Conservation (phyloP, 495 filamentous ascomycete genomes). For the Talaromyces ruber region DNA sequence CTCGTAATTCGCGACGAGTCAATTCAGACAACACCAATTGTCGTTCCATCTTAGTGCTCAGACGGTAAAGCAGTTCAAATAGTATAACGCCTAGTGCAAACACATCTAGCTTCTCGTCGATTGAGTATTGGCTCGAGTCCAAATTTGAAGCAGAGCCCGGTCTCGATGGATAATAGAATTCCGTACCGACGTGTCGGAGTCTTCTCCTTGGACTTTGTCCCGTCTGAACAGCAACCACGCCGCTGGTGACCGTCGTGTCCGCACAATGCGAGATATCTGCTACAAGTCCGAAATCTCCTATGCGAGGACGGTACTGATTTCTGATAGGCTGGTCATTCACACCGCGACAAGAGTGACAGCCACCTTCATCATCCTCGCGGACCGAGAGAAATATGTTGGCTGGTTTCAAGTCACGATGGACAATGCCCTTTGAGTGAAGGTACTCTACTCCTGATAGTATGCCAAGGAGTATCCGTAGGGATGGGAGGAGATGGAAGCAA, state of each 20-base stretch:
- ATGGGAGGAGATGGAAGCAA: conserved; percentile 40
- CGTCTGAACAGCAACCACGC: neutral
- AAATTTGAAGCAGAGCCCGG: neutral
- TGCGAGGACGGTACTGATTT: conserved; percentile 28
- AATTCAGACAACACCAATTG: conserved; percentile 37
- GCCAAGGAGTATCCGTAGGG: conserved; percentile 32
- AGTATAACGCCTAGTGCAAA: conserved; percentile 47
- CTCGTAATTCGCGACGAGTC: conserved; percentile 18
- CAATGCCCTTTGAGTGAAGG: conserved; percentile 50
- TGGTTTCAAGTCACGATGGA: conserved; percentile 64
- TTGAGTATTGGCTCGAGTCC: conserved; percentile 17
- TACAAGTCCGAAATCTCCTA: conserved; percentile 47
- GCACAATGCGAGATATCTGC: conserved; percentile 41
- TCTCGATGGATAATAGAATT: conserved; percentile 36
- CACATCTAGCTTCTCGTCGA: conserved; percentile 45
- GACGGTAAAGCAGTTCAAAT: conserved; percentile 41
- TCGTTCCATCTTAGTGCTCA: conserved; percentile 47
- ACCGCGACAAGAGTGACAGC: conserved; percentile 24
- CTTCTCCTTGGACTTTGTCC: neutral
- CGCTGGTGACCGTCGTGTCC: conserved; percentile 7
- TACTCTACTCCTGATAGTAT: conserved; percentile 48
- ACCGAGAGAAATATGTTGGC: conserved; percentile 57
- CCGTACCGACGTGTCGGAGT: conserved; percentile 27
- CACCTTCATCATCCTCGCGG: conserved; percentile 17
- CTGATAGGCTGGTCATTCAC: conserved; percentile 2